Conservation (phyloP, 805 yeast genomes). For the Tetrapisispora iriomotensis region DNA sequence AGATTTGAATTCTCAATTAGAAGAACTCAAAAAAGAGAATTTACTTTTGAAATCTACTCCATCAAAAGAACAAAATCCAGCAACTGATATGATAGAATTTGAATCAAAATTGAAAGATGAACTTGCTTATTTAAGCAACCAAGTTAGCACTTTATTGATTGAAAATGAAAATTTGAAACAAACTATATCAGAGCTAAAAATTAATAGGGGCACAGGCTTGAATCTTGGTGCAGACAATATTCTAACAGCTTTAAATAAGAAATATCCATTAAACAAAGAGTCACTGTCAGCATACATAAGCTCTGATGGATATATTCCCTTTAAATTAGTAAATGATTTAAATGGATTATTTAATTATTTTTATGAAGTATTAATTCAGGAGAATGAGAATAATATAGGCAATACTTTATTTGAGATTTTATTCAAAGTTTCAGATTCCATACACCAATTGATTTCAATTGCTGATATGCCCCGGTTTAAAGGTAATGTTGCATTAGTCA, state of each 20-base stretch:
- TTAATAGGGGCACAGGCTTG: slow-evolving; percentile 5
- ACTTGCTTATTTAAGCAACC: slow-evolving; percentile 29
- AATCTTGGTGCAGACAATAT: background rate
- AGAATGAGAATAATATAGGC: slow-evolving; percentile 6
- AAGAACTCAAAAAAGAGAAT: background rate
- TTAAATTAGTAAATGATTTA: slow-evolving; percentile 4
- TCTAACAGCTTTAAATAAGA: background rate
- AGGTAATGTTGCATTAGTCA: slow-evolving; percentile 35
- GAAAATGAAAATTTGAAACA: slow-evolving; percentile 31
- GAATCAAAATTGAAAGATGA: slow-evolving; percentile 15
- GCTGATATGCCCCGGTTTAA: slow-evolving; percentile 19
- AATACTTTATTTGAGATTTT: slow-evolving; percentile 17
- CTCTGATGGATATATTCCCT: slow-evolving; percentile 10
- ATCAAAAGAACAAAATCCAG: background rate
- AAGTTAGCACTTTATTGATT: slow-evolving; percentile 21
- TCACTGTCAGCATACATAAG: slow-evolving; percentile 9
- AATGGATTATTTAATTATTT: slow-evolving; percentile 8
- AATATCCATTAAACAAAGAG: slow-evolving; percentile 4
- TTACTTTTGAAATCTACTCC: background rate
- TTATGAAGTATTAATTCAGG: slow-evolving; percentile 7
- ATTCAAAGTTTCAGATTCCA: slow-evolving; percentile 17
- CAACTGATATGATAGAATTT: background rate
- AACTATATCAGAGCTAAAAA: slow-evolving; percentile 37
- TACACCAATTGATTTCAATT: slow-evolving; percentile 12
- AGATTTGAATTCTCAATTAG: background rate